Evolutionary conservation across 2,329 filamentous ascomycete species (phyloP).

Genomic region (Didymella keratinophila): DNA sequence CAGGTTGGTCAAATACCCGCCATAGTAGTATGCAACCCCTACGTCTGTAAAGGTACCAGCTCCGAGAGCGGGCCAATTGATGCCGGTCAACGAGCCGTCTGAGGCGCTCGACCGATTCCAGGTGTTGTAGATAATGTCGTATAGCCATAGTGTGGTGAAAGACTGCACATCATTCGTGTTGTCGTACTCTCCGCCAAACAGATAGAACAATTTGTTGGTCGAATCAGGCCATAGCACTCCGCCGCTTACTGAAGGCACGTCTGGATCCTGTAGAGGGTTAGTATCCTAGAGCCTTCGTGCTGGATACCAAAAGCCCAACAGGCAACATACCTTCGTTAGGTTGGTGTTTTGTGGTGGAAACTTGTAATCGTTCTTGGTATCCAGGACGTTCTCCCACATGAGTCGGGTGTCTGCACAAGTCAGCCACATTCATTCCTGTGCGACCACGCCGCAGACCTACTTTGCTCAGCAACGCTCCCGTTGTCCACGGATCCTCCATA

Average conservation of each 20-base stretch:
- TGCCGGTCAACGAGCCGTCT: constrained; percentile 19
- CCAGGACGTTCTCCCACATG: constrained; percentile 61
- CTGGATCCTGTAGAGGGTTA: constrained; percentile 52
- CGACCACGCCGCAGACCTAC: constrained; percentile 48
- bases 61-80: constrained; percentile 28
- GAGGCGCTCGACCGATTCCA: constrained; percentile 58
- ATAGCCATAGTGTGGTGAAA: constrained; percentile 57
- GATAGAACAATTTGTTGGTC: constrained; percentile 67
- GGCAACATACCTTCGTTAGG: constrained; percentile 20
- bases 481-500: constrained; percentile 53
- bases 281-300: not conserved
- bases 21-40: constrained; percentile 63
- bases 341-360: constrained; percentile 26
- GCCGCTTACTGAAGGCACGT: constrained; percentile 57
- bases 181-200: constrained; percentile 65
- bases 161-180: constrained; percentile 35
- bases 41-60: constrained; percentile 24
- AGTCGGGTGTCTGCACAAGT: constrained; percentile 57
- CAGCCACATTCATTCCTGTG: not conserved
- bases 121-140: constrained; percentile 62
- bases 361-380: constrained; percentile 23
- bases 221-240: constrained; percentile 64
- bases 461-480: constrained; percentile 60
- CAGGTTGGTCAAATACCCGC: constrained; percentile 65
- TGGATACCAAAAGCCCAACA: not conserved